Evolutionary conservation across 192 early-diverging fungal species (phyloP).

Genomic region (Coemansia sp.): DNA sequence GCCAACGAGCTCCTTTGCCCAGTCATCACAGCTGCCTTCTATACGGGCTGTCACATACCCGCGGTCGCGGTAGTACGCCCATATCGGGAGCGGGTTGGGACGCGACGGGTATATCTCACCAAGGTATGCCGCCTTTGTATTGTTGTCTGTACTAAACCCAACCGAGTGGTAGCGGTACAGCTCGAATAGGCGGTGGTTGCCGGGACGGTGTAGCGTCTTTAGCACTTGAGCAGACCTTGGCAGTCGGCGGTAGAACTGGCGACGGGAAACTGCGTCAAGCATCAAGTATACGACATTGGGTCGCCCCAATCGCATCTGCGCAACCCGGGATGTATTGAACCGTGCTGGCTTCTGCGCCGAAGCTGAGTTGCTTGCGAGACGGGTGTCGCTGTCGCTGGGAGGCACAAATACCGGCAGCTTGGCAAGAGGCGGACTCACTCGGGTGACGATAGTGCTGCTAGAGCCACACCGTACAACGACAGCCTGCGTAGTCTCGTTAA

Average conservation of each 20-base stretch:
- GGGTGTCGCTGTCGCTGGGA: conserved; percentile 29
- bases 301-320: conserved; percentile 2
- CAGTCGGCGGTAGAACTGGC: conserved; percentile 58
- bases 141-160: conserved; percentile 56
- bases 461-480: conserved; percentile 52
- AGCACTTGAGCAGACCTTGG: conserved; percentile 44
- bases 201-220: conserved; percentile 27
- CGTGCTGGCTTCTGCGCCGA: neutral
- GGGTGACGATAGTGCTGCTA: conserved; percentile 38
- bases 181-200: conserved; percentile 40
- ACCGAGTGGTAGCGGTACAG: conserved; percentile 57
- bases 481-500: conserved; percentile 41
- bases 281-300: conserved; percentile 57
- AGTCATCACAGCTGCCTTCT: conserved; percentile 57
- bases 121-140: conserved; percentile 54
- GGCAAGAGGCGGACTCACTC: conserved; percentile 28
- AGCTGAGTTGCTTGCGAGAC: neutral
- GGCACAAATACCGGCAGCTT: conserved; percentile 18
- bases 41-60: conserved; percentile 57
- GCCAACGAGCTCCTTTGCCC: conserved; percentile 50
- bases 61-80: conserved; percentile 58
- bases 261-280: conserved; percentile 55
- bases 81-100: conserved; percentile 54
- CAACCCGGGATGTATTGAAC: neutral
- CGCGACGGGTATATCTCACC: conserved; percentile 32